phyloP scores from a whole-genome alignment of 305 asterid species.

The Caryopteris hybrid region DNA sequence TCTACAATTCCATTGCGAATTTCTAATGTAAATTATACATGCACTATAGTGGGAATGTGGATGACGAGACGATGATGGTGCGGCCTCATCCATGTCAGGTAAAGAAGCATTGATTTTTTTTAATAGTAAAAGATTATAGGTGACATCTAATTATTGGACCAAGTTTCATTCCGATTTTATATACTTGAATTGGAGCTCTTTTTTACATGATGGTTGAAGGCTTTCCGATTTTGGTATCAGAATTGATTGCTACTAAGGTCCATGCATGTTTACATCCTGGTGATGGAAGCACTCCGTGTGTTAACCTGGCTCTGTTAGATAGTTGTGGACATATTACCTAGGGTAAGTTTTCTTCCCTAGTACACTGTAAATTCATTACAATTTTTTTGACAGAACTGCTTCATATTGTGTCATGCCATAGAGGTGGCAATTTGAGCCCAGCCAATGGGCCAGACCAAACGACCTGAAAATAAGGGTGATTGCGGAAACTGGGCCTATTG shows the following conservation, averaged over 20 bases:
- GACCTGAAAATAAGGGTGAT: too few species aligned
- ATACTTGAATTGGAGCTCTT: not conserved
- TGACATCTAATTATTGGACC: not conserved
- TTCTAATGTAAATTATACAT: not conserved
- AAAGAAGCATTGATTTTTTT: not conserved
- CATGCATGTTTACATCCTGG: not conserved
- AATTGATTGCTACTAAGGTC: not conserved
- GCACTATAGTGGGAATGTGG: not conserved
- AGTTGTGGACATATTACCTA: not conserved
- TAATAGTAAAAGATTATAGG: too few species aligned
- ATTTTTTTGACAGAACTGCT: too few species aligned
- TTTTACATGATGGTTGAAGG: not conserved
- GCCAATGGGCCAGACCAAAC: not conserved
- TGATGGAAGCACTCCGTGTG: not conserved
- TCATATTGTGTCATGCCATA: too few species aligned
- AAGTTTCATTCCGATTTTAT: not conserved
- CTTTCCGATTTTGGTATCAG: not conserved
- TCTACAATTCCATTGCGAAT: not conserved
- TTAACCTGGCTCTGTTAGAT: too few species aligned
- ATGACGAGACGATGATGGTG: not conserved
- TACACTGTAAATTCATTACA: not conserved
- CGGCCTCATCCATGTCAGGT: not conserved
- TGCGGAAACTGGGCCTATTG: too few species aligned
- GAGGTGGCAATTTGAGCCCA: not conserved
- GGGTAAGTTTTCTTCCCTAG: not conserved